Percentiles rank a stretch among this genome's conserved stretches.
Conservation (phyloP, 2,329 filamentous ascomycete species). For the Microsporum canis region DNA sequence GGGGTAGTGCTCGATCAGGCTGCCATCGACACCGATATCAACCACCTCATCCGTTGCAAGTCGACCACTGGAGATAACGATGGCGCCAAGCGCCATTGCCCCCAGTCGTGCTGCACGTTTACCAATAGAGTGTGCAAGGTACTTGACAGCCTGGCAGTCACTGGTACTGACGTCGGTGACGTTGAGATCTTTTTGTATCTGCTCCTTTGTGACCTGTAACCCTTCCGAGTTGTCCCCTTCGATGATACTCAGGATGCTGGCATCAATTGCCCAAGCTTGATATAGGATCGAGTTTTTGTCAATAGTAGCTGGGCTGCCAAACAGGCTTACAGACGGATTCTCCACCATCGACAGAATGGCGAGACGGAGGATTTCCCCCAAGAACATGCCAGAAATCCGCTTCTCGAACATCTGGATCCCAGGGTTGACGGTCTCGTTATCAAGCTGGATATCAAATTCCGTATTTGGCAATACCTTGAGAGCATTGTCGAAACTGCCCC, state of each 20-base stretch:
- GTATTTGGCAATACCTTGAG: constrained; percentile 80
- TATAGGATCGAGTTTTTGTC: constrained; percentile 55
- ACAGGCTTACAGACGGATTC: constrained; percentile 55
- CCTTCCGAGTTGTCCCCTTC: constrained; percentile 67
- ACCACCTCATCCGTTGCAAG: constrained; percentile 58
- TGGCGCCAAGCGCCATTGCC: constrained; percentile 74
- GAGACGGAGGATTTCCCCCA: constrained; percentile 82
- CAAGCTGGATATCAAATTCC: constrained; percentile 66
- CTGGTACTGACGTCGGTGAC: constrained; percentile 66
- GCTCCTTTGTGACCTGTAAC: constrained; percentile 61
- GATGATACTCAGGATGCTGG: constrained; percentile 75
- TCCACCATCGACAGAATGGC: constrained; percentile 62
- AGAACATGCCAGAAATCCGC: constrained; percentile 94
- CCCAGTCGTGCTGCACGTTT: constrained; percentile 79
- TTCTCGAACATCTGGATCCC: constrained; percentile 99
- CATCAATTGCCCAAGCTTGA: constrained; percentile 81
- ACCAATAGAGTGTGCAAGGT: constrained; percentile 69
- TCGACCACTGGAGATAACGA: constrained; percentile 69
- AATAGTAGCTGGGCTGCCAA: constrained; percentile 65
- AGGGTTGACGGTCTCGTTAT: constrained; percentile 73
- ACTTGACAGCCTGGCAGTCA: constrained; percentile 80
- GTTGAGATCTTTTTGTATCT: constrained; percentile 63
- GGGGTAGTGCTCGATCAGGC: constrained; percentile 90
- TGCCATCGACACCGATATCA: constrained; percentile 90
- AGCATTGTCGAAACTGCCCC: constrained; percentile 95